A percentile compares a stretch with the other conserved stretches of the same genome.
phyloP scores from a whole-genome alignment of 225 moss, liverwort and hornwort genomes.

The Lunularia cruciata region DNA sequence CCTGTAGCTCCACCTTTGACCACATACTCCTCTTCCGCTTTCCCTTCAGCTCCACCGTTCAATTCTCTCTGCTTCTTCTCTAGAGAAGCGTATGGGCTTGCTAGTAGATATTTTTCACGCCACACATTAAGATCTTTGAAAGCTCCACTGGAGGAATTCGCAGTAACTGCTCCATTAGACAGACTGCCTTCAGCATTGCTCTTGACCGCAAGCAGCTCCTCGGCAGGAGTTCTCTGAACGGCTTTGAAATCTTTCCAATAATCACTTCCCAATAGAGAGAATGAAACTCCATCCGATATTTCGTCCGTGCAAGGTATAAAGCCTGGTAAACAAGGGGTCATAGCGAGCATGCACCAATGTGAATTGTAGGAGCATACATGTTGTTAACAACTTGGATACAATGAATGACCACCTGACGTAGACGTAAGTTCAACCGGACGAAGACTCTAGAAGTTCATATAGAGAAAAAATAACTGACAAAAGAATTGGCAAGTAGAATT shows the following conservation, averaged over 20 bases:
- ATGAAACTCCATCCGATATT: constrained; percentile 26
- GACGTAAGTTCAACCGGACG: too few species aligned
- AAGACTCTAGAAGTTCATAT: too few species aligned
- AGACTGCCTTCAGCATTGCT: constrained; percentile 11
- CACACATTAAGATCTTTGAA: constrained; percentile 54
- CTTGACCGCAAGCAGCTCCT: constrained; percentile 45
- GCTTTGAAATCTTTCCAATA: constrained; percentile 55
- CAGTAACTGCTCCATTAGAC: background rate
- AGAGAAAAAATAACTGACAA: too few species aligned
- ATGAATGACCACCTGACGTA: too few species aligned
- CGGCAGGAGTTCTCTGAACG: constrained; percentile 61
- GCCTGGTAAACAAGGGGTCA: constrained; percentile 22
- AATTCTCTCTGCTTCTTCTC: constrained; percentile 51
- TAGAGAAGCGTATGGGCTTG: constrained; percentile 59
- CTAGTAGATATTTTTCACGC: constrained; percentile 77
- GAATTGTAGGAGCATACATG: too few species aligned
- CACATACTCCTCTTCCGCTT: constrained; percentile 50
- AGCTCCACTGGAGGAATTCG: constrained; percentile 23
- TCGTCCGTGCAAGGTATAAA: constrained; percentile 34
- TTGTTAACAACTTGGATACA: too few species aligned
- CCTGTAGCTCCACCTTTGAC: constrained; percentile 87
- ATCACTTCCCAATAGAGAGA: constrained; percentile 37
- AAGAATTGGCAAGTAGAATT: too few species aligned
- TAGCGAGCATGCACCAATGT: too few species aligned
- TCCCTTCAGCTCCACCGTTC: constrained; percentile 24